phyloP scores from a whole-genome alignment of 371 early-diverging fungal genomes.

The Mucor lusitanicus region DNA sequence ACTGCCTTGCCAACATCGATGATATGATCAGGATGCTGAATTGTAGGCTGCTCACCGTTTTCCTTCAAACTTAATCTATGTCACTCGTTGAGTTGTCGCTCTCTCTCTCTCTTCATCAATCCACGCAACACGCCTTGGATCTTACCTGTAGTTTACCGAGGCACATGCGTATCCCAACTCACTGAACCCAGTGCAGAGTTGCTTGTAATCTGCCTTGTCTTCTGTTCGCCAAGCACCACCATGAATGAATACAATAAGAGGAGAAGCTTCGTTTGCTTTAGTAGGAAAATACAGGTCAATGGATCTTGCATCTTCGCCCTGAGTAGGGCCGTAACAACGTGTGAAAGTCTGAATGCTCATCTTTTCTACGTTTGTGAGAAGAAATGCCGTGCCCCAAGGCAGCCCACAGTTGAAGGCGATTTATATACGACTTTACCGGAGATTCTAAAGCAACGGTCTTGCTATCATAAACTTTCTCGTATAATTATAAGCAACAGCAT shows the following conservation, averaged over 20 bases:
- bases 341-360: background rate
- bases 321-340: slow-evolving; percentile 5
- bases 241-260: slow-evolving; percentile 72
- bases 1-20: slow-evolving; percentile 58
- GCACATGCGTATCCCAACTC: slow-evolving; percentile 58
- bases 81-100: slow-evolving; percentile 6
- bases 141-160: slow-evolving; percentile 71
- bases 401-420: no score
- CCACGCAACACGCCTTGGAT: no score
- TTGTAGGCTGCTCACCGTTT: slow-evolving; percentile 14
- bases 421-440: no score
- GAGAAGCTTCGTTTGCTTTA: slow-evolving; percentile 14
- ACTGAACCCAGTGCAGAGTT: slow-evolving; percentile 49
- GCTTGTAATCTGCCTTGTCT: slow-evolving; percentile 63
- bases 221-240: slow-evolving; percentile 88
- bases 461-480: no score
- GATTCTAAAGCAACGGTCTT: no score
- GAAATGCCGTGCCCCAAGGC: no score
- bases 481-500: no score
- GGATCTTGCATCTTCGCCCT: slow-evolving; percentile 7
- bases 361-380: background rate
- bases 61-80: slow-evolving; percentile 35
- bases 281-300: slow-evolving; percentile 35
- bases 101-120: background rate
- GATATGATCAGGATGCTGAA: slow-evolving; percentile 63